These are phyloP conservation scores for Theileria sp. DNA, from an alignment of 169 alveolate species.

Conservation along the genomic window DNA sequence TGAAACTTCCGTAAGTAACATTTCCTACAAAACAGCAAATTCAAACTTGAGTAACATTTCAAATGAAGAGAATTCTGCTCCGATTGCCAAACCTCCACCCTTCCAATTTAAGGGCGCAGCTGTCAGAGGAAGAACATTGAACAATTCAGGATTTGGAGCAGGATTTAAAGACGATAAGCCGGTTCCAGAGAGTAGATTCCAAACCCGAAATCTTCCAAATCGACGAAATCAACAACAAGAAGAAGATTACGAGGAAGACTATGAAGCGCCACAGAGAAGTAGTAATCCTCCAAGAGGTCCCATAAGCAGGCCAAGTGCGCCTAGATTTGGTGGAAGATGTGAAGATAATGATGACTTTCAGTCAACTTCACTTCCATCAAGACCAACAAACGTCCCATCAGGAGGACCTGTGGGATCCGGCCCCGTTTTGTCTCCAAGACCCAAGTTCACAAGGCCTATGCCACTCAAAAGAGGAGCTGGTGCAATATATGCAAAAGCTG, in stretches of 20 bases:
- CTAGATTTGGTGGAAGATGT: background rate
- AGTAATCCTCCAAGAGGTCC: background rate
- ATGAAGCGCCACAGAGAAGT: background rate
- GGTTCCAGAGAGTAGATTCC: background rate
- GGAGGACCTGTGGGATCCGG: background rate
- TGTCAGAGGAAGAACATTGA: background rate
- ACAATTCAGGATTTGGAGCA: background rate
- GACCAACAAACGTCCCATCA: constrained; percentile 18
- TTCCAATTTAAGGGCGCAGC: background rate
- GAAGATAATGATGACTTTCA: background rate
- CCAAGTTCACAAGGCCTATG: constrained; percentile 37
- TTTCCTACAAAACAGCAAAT: background rate
- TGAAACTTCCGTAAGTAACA: background rate
- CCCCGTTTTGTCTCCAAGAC: constrained; percentile 12
- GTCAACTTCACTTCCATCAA: background rate
- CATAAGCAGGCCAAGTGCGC: background rate
- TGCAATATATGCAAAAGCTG: constrained; percentile 12
- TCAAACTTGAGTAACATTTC: background rate
- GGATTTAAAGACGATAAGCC: background rate
- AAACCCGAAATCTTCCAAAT: background rate
- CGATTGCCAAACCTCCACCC: background rate
- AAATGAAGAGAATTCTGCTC: background rate
- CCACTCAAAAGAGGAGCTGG: constrained; percentile 61
- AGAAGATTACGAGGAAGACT: background rate
- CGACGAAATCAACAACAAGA: background rate